Evolutionary conservation across 2,329 filamentous ascomycete genomes (phyloP), one percentile per base, ranked within the genome.

Genomic region (Hypoxylon sp.): DNA sequence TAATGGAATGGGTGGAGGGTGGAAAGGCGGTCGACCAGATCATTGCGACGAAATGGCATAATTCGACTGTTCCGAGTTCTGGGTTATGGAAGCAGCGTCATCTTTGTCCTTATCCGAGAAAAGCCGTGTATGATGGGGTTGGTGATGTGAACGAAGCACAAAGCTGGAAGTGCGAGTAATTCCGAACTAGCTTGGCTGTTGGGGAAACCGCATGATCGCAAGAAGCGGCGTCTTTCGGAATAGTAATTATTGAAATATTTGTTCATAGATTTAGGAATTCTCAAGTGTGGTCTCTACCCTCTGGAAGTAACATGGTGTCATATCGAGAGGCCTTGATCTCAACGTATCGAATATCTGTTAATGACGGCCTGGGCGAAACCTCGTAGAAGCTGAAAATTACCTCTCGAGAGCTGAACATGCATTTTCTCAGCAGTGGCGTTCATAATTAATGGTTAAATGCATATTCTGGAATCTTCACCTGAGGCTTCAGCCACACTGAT

Each of bases 1-100:
- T 87, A 64, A 80, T 86, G 23, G 71, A 75, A 25, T 86, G 84
- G 83, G 82, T 85, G 1, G 84, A 86, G 68, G 73, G 82, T 7
- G 81, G 79, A 0, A 73, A 67, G 5, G 76, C 75, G 2, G 77
- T 77, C 0, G 72, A 77, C 38, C 67, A 71, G 17, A 71, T 80
- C 30, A 72, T 78, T 28, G 79, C 79, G 25, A 81, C 80, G 30
- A 81, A 75, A 56, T 78, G 75, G 63, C 78, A 80, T 52, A 80
- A 84, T 71, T 75, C 74, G 2, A 77, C 77, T 1, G 72, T 65
- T 5, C 66, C 74, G 13, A 49, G 45, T n/a, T 62, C 52, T 5
- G 65, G 65, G 2, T 63, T 74, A 6, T 60, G 59, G 63, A 68
- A 62, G n/a, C 70, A 72, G 55, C 67, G 70, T 11, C 71, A 72